phyloP scores from a whole-genome alignment of 1,284 basidiomycete genomes.

The Wallemia mellicola region DNA sequence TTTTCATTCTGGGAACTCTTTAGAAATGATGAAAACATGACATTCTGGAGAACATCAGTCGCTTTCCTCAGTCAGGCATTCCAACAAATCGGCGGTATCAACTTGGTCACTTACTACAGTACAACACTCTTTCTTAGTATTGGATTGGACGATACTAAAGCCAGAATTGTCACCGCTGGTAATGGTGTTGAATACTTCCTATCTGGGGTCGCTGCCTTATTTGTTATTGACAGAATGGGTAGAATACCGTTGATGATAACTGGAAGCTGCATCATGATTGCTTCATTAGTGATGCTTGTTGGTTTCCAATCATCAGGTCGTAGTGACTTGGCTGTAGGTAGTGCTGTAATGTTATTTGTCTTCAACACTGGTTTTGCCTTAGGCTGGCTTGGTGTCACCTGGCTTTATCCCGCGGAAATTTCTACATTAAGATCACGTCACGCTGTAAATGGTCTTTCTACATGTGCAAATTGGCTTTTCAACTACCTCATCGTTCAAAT shows the following conservation, averaged over 20 bases:
- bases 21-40: no score
- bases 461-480: conserved; percentile 7
- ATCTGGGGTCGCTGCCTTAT: conserved; percentile 11
- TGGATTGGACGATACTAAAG: conserved; percentile 7
- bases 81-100: conserved; percentile 10
- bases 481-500: conserved; percentile 6
- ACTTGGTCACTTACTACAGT: conserved; percentile 4
- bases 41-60: conserved; percentile 3
- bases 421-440: conserved; percentile 4
- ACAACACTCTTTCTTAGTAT: conserved; percentile 4
- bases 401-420: conserved; percentile 8
- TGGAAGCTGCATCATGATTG: conserved; percentile 12
- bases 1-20: no score
- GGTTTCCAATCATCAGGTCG: conserved; percentile 6
- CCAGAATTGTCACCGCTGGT: conserved; percentile 12
- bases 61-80: conserved; percentile 12
- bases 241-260: conserved; percentile 13
- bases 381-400: conserved; percentile 14
- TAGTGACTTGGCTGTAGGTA: conserved; percentile 5
- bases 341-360: conserved; percentile 12
- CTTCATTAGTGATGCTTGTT: conserved; percentile 13
- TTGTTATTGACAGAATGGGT: conserved; percentile 10
- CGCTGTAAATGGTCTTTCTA: conserved; percentile 6
- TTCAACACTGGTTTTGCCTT: conserved; percentile 8
- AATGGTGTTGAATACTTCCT: conserved; percentile 15